Evolutionary conservation across 805 yeast species (phyloP).

Genomic region (Kodamaea neixiangensis): DNA sequence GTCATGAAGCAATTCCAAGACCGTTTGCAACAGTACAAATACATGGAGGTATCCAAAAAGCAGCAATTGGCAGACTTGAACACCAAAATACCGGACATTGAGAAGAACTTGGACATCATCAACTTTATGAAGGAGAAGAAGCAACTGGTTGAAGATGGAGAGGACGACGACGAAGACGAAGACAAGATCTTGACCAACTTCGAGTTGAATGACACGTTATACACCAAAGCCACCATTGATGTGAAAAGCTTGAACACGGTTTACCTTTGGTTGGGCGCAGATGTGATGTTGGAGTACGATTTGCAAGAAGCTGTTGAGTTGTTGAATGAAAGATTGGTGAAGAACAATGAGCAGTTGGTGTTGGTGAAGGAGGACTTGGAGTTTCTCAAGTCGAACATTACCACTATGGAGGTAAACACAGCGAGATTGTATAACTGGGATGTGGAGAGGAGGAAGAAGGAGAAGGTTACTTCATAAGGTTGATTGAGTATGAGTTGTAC

Average conservation of each 20-base stretch:
- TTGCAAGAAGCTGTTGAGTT: constrained; percentile 81
- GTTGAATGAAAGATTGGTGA: constrained; percentile 58
- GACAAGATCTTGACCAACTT: constrained; percentile 60
- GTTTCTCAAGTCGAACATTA: constrained; percentile 81
- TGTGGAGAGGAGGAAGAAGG: constrained; percentile 68
- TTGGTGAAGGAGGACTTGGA: constrained; percentile 82
- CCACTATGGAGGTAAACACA: constrained; percentile 97
- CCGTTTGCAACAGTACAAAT: constrained; percentile 84
- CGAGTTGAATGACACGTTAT: constrained; percentile 91
- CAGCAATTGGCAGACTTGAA: constrained; percentile 54
- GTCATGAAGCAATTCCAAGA: constrained; percentile 79
- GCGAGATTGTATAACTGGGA: constrained; percentile 92
- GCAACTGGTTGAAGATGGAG: constrained; percentile 31
- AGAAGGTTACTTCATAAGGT: constrained; percentile 5
- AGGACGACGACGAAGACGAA: constrained; percentile 23
- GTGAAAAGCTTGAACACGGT: constrained; percentile 59
- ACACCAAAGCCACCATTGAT: constrained; percentile 75
- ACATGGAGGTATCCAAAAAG: constrained; percentile 67
- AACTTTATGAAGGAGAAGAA: constrained; percentile 54
- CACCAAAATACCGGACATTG: constrained; percentile 86
- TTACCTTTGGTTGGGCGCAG: constrained; percentile 96
- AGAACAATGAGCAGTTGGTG: constrained; percentile 59
- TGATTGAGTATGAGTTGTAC: neutral
- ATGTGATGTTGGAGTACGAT: constrained; percentile 94
- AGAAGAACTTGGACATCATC: constrained; percentile 78